Conservation (phyloP, 1,284 basidiomycete species). For the Peniophora sp. region DNA sequence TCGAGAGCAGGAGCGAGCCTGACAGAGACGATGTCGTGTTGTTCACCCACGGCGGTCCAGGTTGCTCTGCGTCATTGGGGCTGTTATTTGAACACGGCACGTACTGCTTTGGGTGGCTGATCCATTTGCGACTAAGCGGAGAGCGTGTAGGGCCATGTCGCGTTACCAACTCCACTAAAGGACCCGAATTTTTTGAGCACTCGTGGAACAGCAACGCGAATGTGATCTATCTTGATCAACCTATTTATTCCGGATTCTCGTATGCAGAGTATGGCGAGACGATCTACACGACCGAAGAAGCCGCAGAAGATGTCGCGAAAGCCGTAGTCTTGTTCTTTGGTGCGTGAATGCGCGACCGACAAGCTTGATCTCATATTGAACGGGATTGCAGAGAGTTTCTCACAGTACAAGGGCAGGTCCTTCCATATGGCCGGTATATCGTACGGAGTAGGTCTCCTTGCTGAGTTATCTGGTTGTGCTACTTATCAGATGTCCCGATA, state of each 20-base stretch:
- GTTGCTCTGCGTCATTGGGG: constrained; percentile 47
- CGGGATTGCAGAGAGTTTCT: constrained; percentile 42
- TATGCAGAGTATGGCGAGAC: constrained; percentile 64
- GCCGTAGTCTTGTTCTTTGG: constrained; percentile 67
- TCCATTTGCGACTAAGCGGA: no score
- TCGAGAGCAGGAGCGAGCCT: constrained; percentile 68
- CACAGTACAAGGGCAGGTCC: constrained; percentile 54
- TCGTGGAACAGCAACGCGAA: constrained; percentile 67
- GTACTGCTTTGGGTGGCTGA: no score
- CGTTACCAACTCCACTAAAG: constrained; percentile 30
- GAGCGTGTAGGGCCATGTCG: constrained; percentile 46
- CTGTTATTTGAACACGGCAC: constrained; percentile 63
- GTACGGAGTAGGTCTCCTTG: constrained; percentile 38
- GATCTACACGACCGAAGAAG: constrained; percentile 46
- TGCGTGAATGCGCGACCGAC: constrained; percentile 24
- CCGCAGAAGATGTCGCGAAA: constrained; percentile 58
- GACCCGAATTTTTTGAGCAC: constrained; percentile 46
- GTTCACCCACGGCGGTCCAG: constrained; percentile 61
- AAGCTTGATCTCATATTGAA: no score
- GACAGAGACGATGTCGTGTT: constrained; percentile 58
- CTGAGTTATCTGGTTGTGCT: no score
- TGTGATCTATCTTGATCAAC: constrained; percentile 66
- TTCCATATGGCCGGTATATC: constrained; percentile 75
- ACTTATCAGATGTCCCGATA: background rate
- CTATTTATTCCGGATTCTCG: constrained; percentile 59